A percentile compares a stretch with the other conserved stretches of the same genome.
Conservation (phyloP, 2,329 filamentous ascomycete species). For the Aspergillus sp. region DNA sequence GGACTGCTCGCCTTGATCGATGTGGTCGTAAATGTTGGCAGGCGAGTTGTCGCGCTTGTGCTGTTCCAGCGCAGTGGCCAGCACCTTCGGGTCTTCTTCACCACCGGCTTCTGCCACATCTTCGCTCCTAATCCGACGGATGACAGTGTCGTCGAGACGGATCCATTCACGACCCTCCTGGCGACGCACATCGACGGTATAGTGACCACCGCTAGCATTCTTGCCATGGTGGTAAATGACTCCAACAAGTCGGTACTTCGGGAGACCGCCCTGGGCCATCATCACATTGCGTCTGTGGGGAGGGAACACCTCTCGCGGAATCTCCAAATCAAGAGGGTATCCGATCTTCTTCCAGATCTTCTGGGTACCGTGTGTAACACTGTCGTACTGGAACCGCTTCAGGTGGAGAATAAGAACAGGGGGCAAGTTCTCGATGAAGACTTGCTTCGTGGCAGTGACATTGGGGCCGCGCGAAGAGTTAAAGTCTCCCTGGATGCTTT, state of each 20-base stretch:
- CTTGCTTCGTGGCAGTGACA: conserved; percentile 83
- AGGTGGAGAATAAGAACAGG: conserved; percentile 91
- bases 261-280: conserved; percentile 66
- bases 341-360: conserved; percentile 99
- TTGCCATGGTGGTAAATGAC: conserved; percentile 98
- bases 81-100: conserved; percentile 73
- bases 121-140: conserved; percentile 79
- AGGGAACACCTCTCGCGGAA: conserved; percentile 85
- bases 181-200: conserved; percentile 93
- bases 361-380: conserved; percentile 74
- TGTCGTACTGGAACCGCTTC: conserved; percentile 96
- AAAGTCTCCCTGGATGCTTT: conserved; percentile 83
- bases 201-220: conserved; percentile 92
- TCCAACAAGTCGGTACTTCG: conserved; percentile 80
- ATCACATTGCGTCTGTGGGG: conserved; percentile 69
- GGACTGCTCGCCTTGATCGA: conserved; percentile 65
- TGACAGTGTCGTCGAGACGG: conserved; percentile 88
- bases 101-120: conserved; percentile 85
- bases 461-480: conserved; percentile 74
- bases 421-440: conserved; percentile 88
- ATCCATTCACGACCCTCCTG: conserved; percentile 97
- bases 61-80: conserved; percentile 65
- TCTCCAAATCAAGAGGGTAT: conserved; percentile 90
- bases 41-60: conserved; percentile 56
- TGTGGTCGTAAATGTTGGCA: conserved; percentile 73